Evolutionary conservation across 2,329 filamentous ascomycete genomes (phyloP), one percentile per base, ranked within the genome.

Genomic region (Pyricularia pennisetigena): DNA sequence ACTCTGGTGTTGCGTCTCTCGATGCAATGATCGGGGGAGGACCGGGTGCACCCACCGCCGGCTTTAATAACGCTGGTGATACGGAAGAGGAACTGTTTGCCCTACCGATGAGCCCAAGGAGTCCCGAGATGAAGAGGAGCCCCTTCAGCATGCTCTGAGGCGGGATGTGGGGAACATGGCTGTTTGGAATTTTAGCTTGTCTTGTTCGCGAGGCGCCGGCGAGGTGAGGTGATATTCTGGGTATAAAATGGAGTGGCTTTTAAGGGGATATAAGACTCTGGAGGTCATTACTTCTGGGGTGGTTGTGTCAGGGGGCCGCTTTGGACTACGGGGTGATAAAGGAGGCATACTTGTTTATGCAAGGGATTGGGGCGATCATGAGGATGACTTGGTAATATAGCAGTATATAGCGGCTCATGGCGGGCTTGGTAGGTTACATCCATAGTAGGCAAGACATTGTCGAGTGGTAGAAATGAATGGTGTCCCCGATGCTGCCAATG

Each of bases 31-130:
- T 85, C 4, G 77, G 77, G 66, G 71, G 74, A 74, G 74, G 23
- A 23, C 41, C n/a, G 4, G 28, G 16, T 20, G 59, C 23, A 2
- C 1, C 10, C 26, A 2, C 29, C n/a, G 10, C 9, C 35, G 24
- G 41, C 5, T 14, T 62, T 12, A 35, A n/a, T 24, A 61, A 68
- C 3, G 29, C 41, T 3, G 77, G 79, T 69, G 86, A 89, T 59
- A 85, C 84, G 0, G 90, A 93, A 72, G 93, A 97, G 69, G 94
- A 91, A 59, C 82, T 97, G 2, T 97, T 97, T 75, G 93, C 93
- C 0, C 84, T 97, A 67, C 93, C 92, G 1, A 87, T 97, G 79
- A 94, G 91, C 74, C 93, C 93, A 0, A 84, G 93, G 66, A 94
- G 91, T 73, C 93, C 93, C 0, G 93, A 96, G 72, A 93, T 95